phyloP scores from a whole-genome alignment of 1,139 yeast species.

The Taphrina pruni region DNA sequence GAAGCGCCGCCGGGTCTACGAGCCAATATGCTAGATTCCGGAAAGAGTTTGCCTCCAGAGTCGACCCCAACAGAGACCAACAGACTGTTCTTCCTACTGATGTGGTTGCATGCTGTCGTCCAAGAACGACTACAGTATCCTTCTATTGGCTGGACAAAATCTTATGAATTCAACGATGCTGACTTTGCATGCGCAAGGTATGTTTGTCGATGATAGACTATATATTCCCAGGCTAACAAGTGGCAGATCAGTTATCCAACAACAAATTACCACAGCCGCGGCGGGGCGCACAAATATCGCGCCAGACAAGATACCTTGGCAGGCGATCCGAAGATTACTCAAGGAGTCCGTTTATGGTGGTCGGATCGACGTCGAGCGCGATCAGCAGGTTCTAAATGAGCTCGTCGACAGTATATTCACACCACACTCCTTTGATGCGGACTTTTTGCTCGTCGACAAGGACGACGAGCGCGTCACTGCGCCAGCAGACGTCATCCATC shows the following conservation, averaged over 20 bases:
- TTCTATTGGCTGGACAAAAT: slow-evolving; percentile 67
- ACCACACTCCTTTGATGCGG: slow-evolving; percentile 52
- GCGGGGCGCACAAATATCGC: slow-evolving; percentile 54
- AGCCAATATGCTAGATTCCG: slow-evolving; percentile 54
- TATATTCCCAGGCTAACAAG: neutral
- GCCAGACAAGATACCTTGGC: slow-evolving; percentile 65
- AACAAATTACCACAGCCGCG: slow-evolving; percentile 52
- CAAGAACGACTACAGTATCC: slow-evolving; percentile 64
- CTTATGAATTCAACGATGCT: slow-evolving; percentile 74
- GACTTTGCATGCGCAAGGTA: slow-evolving; percentile 64
- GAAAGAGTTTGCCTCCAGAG: slow-evolving; percentile 50
- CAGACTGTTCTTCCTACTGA: slow-evolving; percentile 61
- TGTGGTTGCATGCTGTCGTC: slow-evolving; percentile 74
- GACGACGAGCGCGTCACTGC: slow-evolving; percentile 49
- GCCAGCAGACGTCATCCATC: slow-evolving; percentile 59
- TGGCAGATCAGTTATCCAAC: slow-evolving; percentile 55
- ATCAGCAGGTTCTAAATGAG: slow-evolving; percentile 51
- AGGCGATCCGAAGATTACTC: slow-evolving; percentile 59
- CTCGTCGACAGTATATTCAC: slow-evolving; percentile 53
- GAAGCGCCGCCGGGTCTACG: slow-evolving; percentile 71
- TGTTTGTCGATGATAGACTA: neutral
- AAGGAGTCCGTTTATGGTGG: slow-evolving; percentile 75
- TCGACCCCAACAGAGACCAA: slow-evolving; percentile 56
- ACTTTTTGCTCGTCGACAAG: slow-evolving; percentile 53
- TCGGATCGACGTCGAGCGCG: slow-evolving; percentile 62